Evolutionary conservation across 2,329 filamentous ascomycete species (phyloP), one percentile per base, ranked within the genome.

Genomic region (Trichoderma breve): DNA sequence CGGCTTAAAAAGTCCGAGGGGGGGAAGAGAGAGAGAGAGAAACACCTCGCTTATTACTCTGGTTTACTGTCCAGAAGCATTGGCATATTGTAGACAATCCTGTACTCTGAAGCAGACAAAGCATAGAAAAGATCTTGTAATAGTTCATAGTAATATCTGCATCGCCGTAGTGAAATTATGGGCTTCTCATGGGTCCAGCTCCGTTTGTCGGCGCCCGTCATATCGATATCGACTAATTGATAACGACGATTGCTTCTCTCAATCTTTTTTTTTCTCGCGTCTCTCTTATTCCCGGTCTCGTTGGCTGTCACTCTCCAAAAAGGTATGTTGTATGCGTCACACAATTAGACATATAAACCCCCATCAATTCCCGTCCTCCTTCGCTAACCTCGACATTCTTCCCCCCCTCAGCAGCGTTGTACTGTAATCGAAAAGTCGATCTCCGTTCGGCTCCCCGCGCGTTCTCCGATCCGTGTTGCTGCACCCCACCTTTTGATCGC

Each of bases 391-490:
- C 24, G 28, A 66, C 53, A 26, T 61, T 3, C 7, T 15, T 18
- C 14, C 39, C 65, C 65, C 43, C 43, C 58, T 39, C 58, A 43
- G 34, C 47, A 47, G 43, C 21, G 47, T 57, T 18, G 28, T 21
- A 68, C 34, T 15, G 18, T 26, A 68, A 24, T 66, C 47, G 28
- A 18, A 15, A 28, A 62, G 57, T 65, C 69, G 69, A 65, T 71
- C 69, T 71, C 69, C 69, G 69, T 65, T 71, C 69, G 69, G 69
- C 58, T 57, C 66, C 66, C 69, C 69, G 58, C 69, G 69, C 69
- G 43, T 71, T 71, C 69, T 71, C 69, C 69, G 69, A 71, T 58
- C 53, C 47, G 21, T 58, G 36, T 34, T 47, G 43, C 69, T 71
- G 51, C 69, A 71, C 61, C 51, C 69, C 69, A 71, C 69, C 69